Percentiles rank a stretch among this genome's conserved stretches.
Conservation (phyloP, 2,329 filamentous ascomycete species). For the Rhynchosporium secalis region DNA sequence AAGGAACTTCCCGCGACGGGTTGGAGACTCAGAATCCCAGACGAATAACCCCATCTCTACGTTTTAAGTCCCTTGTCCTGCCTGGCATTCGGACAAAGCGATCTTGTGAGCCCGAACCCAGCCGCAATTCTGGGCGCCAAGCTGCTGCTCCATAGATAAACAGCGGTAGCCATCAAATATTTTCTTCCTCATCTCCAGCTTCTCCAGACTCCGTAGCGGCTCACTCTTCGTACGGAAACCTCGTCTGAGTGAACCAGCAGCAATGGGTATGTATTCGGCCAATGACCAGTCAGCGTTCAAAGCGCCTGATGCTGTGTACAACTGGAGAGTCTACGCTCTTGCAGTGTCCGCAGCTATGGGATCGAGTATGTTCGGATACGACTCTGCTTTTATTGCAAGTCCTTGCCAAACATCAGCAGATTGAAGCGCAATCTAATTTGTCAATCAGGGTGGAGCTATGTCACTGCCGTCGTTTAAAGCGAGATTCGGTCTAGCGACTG, state of each 20-base stretch:
- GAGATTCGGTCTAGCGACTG: conserved; percentile 54
- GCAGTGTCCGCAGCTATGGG: conserved; percentile 36
- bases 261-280: conserved; percentile 12
- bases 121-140: conserved; percentile 10
- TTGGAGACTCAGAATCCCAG: conserved; percentile 1
- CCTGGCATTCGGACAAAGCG: neutral
- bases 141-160: conserved; percentile 11
- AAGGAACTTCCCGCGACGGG: neutral
- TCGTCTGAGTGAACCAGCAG: neutral
- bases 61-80: neutral
- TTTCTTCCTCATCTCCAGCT: neutral
- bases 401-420: neutral
- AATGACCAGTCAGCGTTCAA: conserved; percentile 13
- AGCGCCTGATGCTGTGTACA: conserved; percentile 31
- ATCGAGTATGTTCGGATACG: conserved; percentile 36
- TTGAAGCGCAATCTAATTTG: neutral
- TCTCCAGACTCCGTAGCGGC: neutral
- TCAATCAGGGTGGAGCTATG: conserved; percentile 52
- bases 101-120: conserved; percentile 7
- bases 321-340: conserved; percentile 37
- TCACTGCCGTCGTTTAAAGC: conserved; percentile 56
- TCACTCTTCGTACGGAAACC: neutral
- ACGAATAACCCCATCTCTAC: neutral
- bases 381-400: conserved; percentile 26
- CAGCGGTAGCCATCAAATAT: neutral